These are phyloP conservation scores for Bipolaris cookei DNA, from an alignment of 2,329 filamentous ascomycete genomes.

Conservation along the genomic window DNA sequence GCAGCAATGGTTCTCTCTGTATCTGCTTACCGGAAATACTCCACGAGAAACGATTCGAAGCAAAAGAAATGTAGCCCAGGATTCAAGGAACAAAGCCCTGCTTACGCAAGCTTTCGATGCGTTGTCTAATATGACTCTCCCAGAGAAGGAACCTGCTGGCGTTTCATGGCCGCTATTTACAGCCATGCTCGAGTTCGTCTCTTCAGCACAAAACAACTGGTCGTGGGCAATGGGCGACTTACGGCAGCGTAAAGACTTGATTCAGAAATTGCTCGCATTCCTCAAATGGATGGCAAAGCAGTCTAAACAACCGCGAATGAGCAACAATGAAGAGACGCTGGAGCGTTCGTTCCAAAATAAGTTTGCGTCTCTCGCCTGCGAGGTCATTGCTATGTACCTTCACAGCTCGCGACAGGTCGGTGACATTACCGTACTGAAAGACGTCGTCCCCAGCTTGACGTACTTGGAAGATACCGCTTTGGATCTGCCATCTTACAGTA, in stretches of 20 bases:
- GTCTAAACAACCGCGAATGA: conserved; percentile 31
- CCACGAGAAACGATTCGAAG: conserved; percentile 75
- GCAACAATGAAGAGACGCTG: conserved; percentile 28
- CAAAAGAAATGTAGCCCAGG: conserved; percentile 50
- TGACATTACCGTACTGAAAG: conserved; percentile 70
- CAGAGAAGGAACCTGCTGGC: conserved; percentile 59
- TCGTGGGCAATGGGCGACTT: conserved; percentile 88
- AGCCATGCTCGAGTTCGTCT: conserved; percentile 84
- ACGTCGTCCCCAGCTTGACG: conserved; percentile 74
- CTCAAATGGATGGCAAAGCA: conserved; percentile 57
- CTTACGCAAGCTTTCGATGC: conserved; percentile 75
- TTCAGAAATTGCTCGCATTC: conserved; percentile 74
- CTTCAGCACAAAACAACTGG: conserved; percentile 91
- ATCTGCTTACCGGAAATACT: conserved; percentile 85
- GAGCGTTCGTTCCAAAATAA: conserved; percentile 52
- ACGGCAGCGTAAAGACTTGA: conserved; percentile 74
- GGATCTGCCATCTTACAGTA: conserved; percentile 81
- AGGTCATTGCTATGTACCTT: conserved; percentile 88
- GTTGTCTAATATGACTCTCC: conserved; percentile 68
- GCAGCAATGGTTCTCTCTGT: conserved; percentile 96
- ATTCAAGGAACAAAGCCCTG: conserved; percentile 66
- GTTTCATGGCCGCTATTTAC: conserved; percentile 61
- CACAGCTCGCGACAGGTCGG: conserved; percentile 83
- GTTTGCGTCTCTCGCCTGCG: conserved; percentile 80
- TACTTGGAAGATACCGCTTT: conserved; percentile 83